Evolutionary conservation across 225 moss, liverwort and hornwort genomes (phyloP), one percentile per base, ranked within the genome.

Genomic region (Sphagnum contortum): DNA sequence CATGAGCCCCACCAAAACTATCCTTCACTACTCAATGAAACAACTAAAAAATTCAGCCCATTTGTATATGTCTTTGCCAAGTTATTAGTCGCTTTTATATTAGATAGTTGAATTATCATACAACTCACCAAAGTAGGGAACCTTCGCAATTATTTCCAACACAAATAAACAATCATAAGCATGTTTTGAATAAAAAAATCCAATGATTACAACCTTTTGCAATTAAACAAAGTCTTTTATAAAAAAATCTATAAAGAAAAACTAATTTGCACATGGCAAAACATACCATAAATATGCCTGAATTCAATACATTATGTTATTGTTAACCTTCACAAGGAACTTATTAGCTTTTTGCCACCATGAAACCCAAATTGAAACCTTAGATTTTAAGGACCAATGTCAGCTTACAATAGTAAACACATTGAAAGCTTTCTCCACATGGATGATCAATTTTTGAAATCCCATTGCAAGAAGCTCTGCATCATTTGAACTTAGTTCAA

Each of bases 81-180:
- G 11, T 62, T 4, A 49, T 11, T 48, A 52, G 45, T 29, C 29
- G 1, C 29, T 29, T 29, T 29, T 29, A 29, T 29, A n/a, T n/a
- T n/a, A 29, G 29, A 29, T 29, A 29, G 29, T 29, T 29, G 29
- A 29, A 29, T 29, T 29, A 29, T 29, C 52, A 52, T 46, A 48
- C 65, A 6, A 55, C 64, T 66, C 53, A 85, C 85, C 85, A 63
- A 94, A 94, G 65, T 91, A 94, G 48, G 94, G 94, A 50, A 94
- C 91, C 56, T 91, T 75, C 14, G 89, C 94, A 68, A 94, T 94
- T 0, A 89, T 94, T 62, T 94, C 94, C 63, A 94, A 68, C 12
- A 94, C 91, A 57, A 89, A 91, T 62, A 94, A 94, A 58, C 91
- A 83, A 8, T 89, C 89, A 64, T 91, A 89, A 12, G 81, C 73